Evolutionary conservation across 306 rosid genomes (phyloP).

Genomic region (Malus orientalis): DNA sequence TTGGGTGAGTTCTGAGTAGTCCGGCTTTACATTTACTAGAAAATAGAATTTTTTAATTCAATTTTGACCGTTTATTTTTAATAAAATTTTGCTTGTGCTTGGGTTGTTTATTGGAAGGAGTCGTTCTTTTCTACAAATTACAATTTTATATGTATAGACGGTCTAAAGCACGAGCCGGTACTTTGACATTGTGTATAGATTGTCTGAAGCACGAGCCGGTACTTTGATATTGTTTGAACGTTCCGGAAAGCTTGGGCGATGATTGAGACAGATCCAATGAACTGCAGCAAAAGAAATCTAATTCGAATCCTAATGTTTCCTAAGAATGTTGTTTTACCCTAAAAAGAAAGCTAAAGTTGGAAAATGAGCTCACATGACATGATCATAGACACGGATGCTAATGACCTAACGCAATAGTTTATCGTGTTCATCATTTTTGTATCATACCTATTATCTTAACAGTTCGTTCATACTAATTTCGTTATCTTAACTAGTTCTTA

Average conservation of each 20-base stretch:
- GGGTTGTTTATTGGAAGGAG: too few relatives aligned
- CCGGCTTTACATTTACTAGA: too few relatives aligned
- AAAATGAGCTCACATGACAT: conserved; percentile 17
- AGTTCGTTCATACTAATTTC: too few relatives aligned
- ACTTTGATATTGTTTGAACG: background rate
- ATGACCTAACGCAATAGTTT: background rate
- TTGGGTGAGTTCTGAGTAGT: too few relatives aligned
- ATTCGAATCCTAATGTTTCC: conserved; percentile 19
- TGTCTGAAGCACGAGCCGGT: background rate
- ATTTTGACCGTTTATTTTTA: too few relatives aligned
- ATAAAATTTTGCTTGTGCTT: background rate
- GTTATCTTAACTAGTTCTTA: too few relatives aligned
- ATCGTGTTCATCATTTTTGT: too few relatives aligned
- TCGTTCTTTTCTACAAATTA: too few relatives aligned
- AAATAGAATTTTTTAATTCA: too few relatives aligned
- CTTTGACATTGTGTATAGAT: background rate
- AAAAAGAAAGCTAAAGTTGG: conserved; percentile 7
- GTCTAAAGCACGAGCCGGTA: background rate
- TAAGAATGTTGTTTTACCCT: background rate
- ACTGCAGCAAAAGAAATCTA: conserved; percentile 8
- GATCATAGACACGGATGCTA: background rate
- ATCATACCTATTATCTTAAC: too few relatives aligned
- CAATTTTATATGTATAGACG: too few relatives aligned
- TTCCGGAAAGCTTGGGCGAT: background rate
- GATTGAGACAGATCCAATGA: conserved; percentile 13